These are phyloP conservation scores for Cupressus sempervirens DNA, from an alignment of 75 land plant species.

Conservation along the genomic window DNA sequence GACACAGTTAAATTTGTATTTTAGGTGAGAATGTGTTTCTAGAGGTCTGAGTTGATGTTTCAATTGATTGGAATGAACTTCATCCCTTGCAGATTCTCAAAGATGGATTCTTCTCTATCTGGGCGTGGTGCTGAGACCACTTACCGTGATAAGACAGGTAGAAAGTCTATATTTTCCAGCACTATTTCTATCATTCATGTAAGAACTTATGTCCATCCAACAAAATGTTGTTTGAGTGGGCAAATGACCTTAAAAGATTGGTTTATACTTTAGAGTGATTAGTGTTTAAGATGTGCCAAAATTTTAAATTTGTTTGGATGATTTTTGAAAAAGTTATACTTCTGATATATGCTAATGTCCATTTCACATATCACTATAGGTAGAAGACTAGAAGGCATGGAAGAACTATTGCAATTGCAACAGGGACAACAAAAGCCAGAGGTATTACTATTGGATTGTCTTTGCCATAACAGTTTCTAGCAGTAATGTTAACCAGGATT, in stretches of 20 bases:
- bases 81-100: constrained; percentile 32
- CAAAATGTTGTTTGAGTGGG: background rate
- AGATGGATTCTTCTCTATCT: constrained; percentile 68
- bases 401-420: constrained; percentile 56
- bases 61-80: background rate
- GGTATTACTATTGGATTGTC: constrained; percentile 37
- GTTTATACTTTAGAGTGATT: background rate
- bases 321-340: background rate
- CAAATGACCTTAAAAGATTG: background rate
- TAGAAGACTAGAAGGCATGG: constrained; percentile 22
- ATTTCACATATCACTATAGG: background rate
- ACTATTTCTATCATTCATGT: background rate
- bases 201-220: background rate
- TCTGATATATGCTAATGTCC: background rate
- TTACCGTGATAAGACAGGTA: constrained; percentile 67
- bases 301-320: background rate
- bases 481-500: background rate
- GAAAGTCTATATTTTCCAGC: background rate
- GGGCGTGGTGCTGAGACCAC: constrained; percentile 85
- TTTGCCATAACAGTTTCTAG: background rate
- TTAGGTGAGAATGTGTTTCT: background rate
- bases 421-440: constrained; percentile 70
- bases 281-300: background rate
- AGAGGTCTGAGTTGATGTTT: background rate
- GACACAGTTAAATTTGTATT: background rate